Evolutionary conservation across 2,329 filamentous ascomycete species (phyloP), one percentile per base, ranked within the genome.

Genomic region (Calonectria hawksworthii): DNA sequence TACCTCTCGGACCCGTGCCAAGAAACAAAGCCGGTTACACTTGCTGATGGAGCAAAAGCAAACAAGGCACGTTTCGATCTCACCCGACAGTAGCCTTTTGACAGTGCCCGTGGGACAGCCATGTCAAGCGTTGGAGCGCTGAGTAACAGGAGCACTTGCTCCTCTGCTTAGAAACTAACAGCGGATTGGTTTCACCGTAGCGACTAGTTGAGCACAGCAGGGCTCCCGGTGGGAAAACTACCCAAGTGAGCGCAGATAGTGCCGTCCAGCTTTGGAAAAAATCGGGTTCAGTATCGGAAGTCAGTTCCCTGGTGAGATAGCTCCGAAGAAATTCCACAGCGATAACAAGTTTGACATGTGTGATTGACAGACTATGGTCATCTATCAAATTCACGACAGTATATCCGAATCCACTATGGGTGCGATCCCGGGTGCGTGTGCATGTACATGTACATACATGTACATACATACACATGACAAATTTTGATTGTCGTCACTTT

Each of bases 201-300:
- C 81, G 95, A 98, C 84, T 96, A 98, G 0, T 98, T 96, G 84
- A 95, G 96, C 0, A 93, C 98, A 16, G 96, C 99, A 99, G 96
- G 97, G 96, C 94, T 79, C 94, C 95, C 0, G 96, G 98, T 83
- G 97, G 97, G 11, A 91, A 79, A 93, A 93, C 80, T 96, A 99
- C 21, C 96, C 93, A 23, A 98, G 96, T 84, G 97, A 96, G 70
- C 97, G 97, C 13, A 96, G 96, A 99, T 85, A 98, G 98, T 84
- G 92, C 92, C 3, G 91, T 94, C 26, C 87, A 92, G 78, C 84
- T 93, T 52, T 94, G 92, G 92, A 88, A 91, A 78, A 92, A 93
- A 83, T 30, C 23, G 8, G 26, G 13, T 3, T 30, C 94, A 86
- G 74, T 77, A 68, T 44, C 18, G 41, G 41, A 44, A 44, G 23